Conservation (phyloP, 352 stramenopile genomes). For the Phytophthora litchii region DNA sequence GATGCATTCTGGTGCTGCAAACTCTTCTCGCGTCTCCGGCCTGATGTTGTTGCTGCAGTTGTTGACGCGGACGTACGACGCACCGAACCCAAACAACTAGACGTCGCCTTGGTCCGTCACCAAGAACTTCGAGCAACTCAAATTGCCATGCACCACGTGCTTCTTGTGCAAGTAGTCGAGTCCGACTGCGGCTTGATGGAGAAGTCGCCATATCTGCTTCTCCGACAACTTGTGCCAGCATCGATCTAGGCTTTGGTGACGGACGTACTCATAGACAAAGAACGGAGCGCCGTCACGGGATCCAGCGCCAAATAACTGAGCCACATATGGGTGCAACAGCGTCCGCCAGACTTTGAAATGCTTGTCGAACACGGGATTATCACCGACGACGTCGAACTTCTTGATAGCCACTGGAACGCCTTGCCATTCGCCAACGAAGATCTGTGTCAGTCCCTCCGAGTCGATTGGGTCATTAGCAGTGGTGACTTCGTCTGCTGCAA, state of each 20-base stretch:
- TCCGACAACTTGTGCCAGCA: constrained; percentile 22
- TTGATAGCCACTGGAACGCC: constrained; percentile 33
- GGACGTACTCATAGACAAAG: constrained; percentile 39
- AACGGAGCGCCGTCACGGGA: constrained; percentile 28
- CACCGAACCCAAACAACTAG: constrained; percentile 42
- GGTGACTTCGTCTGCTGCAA: not conserved
- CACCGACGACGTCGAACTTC: constrained; percentile 21
- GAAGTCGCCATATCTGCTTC: constrained; percentile 12
- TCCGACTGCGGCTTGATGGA: constrained; percentile 17
- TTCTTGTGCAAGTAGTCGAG: constrained; percentile 36
- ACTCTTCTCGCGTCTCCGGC: constrained; percentile 20
- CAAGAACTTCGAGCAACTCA: constrained; percentile 46
- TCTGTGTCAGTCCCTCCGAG: constrained; percentile 4
- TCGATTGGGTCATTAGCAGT: not conserved
- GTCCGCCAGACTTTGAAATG: constrained; percentile 29
- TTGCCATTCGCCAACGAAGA: constrained; percentile 31
- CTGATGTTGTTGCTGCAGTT: constrained; percentile 27
- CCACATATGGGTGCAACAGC: constrained; percentile 34
- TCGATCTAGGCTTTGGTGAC: constrained; percentile 23
- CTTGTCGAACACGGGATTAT: constrained; percentile 38
- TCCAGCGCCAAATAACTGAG: constrained; percentile 34
- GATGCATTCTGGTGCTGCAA: constrained; percentile 33
- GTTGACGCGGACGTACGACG: constrained; percentile 34
- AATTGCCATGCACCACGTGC: constrained; percentile 42
- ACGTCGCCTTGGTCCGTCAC: constrained; percentile 28